A percentile compares a stretch with the other conserved stretches of the same genome.
Evolutionary conservation across 441 rosid species (phyloP).

Genomic region (Aleurites moluccanus): DNA sequence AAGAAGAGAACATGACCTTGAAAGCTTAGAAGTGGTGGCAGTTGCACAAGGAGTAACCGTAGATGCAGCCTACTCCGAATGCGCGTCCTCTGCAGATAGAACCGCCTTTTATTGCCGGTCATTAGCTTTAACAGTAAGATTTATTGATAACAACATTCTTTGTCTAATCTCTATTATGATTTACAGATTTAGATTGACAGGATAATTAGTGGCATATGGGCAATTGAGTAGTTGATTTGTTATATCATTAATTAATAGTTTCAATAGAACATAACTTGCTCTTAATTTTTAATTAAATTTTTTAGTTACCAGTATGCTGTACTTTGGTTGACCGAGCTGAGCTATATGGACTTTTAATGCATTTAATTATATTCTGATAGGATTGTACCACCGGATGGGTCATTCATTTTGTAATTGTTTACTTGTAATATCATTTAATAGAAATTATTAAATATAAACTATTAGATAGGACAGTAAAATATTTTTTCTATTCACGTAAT

Average conservation of each 20-base stretch:
- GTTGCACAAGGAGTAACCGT: slow-evolving; percentile 23
- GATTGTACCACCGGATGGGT: too few species aligned
- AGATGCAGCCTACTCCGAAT: slow-evolving; percentile 36
- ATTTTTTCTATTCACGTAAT: too few species aligned
- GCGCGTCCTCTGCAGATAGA: slow-evolving; percentile 42
- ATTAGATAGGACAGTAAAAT: too few species aligned
- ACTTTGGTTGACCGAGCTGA: not conserved
- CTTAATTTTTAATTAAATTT: too few species aligned
- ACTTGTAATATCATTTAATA: too few species aligned
- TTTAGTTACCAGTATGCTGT: not conserved
- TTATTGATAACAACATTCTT: not conserved
- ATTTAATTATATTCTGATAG: slow-evolving; percentile 7
- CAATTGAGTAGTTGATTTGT: too few species aligned
- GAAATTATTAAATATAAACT: too few species aligned
- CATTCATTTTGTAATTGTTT: not conserved
- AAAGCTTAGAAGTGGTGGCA: slow-evolving; percentile 19
- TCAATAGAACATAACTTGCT: not conserved
- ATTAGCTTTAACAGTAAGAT: slow-evolving; percentile 58
- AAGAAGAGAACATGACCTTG: slow-evolving; percentile 32
- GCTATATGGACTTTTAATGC: not conserved
- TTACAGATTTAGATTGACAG: not conserved
- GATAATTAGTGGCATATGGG: not conserved
- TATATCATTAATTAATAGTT: too few species aligned
- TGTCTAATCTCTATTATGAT: not conserved
- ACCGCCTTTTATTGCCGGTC: slow-evolving; percentile 51